Percentiles rank a stretch among this genome's conserved stretches.
Conservation (phyloP, 495 filamentous ascomycete species). For the Daldinia grandis region DNA sequence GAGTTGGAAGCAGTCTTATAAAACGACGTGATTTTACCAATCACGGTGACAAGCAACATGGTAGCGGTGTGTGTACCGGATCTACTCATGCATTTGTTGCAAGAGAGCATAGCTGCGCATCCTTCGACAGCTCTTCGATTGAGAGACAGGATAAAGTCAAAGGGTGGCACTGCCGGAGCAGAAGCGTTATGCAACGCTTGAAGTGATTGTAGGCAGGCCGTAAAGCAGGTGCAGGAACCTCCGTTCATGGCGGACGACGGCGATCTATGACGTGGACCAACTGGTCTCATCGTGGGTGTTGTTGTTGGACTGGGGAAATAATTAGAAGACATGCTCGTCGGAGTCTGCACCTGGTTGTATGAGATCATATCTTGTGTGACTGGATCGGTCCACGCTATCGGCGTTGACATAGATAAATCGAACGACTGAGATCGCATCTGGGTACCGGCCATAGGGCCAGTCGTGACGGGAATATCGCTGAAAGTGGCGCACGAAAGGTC, state of each 20-base stretch:
- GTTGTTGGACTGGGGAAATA: conserved; percentile 52
- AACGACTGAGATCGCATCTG: conserved; percentile 49
- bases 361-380: conserved; percentile 35
- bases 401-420: conserved; percentile 46
- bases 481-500: conserved; percentile 44
- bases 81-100: conserved; percentile 51
- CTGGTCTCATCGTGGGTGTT: conserved; percentile 46
- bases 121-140: conserved; percentile 59
- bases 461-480: conserved; percentile 44
- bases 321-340: conserved; percentile 44
- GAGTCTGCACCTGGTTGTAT: conserved; percentile 47
- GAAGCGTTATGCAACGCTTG: conserved; percentile 58
- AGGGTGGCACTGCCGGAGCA: conserved; percentile 46
- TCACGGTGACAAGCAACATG: conserved; percentile 59
- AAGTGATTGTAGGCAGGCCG: conserved; percentile 55
- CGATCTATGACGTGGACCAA: conserved; percentile 45
- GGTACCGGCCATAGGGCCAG: conserved; percentile 29
- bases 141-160: conserved; percentile 55
- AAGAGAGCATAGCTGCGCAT: conserved; percentile 57
- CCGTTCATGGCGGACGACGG: conserved; percentile 41
- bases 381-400: conserved; percentile 41
- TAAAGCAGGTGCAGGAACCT: conserved; percentile 56
- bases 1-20: conserved; percentile 54
- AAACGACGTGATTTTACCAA: conserved; percentile 58
- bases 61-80: conserved; percentile 54